Evolutionary conservation across 768 basidiomycete species (phyloP).

Genomic region (Chalciporus pseudorubinellus): DNA sequence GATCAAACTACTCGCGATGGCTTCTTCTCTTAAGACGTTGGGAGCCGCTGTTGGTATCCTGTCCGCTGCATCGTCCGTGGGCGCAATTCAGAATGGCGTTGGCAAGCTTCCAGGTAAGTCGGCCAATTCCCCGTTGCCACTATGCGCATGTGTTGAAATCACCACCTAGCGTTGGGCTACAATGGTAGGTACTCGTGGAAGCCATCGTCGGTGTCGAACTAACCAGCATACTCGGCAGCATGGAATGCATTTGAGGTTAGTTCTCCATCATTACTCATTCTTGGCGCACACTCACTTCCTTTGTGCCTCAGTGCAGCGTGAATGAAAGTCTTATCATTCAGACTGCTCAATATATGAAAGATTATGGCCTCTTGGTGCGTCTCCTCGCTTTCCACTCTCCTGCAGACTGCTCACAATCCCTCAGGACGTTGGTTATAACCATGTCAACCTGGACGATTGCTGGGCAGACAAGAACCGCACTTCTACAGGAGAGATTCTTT

Average conservation of each 20-base stretch:
- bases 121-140: not conserved
- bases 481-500: conserved; percentile 50
- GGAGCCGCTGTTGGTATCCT: conserved; percentile 11
- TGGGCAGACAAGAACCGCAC: conserved; percentile 56
- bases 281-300: not conserved
- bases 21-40: conserved; percentile 5
- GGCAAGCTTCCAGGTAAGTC: conserved; percentile 31
- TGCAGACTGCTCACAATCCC: conserved; percentile 1
- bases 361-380: conserved; percentile 48
- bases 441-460: conserved; percentile 64
- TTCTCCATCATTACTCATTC: not conserved
- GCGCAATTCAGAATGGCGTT: conserved; percentile 29
- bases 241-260: conserved; percentile 66
- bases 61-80: conserved; percentile 7
- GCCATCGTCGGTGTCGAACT: not conserved
- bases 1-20: conserved; percentile 8
- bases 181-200: conserved; percentile 21
- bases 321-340: conserved; percentile 50
- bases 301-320: conserved; percentile 48
- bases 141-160: conserved; percentile 4
- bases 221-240: conserved; percentile 35
- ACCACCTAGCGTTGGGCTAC: conserved; percentile 29
- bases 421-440: conserved; percentile 56
- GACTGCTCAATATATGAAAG: conserved; percentile 50
- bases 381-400: not conserved